Evolutionary conservation across 202 grass and related monocot genomes (phyloP).

Genomic region (Cymbopogon flexuosus): DNA sequence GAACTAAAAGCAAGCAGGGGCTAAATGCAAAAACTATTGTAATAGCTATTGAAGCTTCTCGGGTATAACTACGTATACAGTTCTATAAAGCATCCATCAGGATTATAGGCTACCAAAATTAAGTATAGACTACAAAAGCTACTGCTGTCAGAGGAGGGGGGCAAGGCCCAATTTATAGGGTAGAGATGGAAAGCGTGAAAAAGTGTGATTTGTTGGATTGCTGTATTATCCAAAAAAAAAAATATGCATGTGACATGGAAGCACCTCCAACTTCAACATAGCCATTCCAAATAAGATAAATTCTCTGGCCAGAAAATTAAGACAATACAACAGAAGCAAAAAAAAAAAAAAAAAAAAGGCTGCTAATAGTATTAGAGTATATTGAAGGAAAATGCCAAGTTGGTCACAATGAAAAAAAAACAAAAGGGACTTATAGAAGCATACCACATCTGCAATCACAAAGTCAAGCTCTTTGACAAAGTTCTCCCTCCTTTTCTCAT

Average conservation of each 20-base stretch:
- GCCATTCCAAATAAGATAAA: background rate
- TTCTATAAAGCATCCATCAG: background rate
- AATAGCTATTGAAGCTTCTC: background rate
- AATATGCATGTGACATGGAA: background rate
- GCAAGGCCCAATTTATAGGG: too few relatives aligned
- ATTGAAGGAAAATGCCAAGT: conserved; percentile 12
- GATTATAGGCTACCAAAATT: background rate
- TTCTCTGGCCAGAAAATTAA: conserved; percentile 3
- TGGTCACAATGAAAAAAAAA: background rate
- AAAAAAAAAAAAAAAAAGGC: background rate
- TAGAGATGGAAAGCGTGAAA: background rate
- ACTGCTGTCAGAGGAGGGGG: background rate
- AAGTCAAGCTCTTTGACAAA: conserved; percentile 94
- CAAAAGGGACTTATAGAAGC: conserved; percentile 26
- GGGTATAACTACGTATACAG: background rate
- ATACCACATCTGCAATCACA: conserved; percentile 91
- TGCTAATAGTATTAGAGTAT: background rate
- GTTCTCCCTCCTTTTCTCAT: conserved; percentile 79
- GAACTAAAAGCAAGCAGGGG: too few relatives aligned
- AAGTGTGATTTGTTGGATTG: background rate
- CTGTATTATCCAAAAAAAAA: conserved; percentile 14
- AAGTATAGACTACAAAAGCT: background rate
- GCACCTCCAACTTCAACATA: background rate
- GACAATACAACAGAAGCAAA: background rate
- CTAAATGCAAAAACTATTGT: background rate